Conservation (phyloP, 2,329 filamentous ascomycete genomes). For the Magnaporthiopsis incrustans region DNA sequence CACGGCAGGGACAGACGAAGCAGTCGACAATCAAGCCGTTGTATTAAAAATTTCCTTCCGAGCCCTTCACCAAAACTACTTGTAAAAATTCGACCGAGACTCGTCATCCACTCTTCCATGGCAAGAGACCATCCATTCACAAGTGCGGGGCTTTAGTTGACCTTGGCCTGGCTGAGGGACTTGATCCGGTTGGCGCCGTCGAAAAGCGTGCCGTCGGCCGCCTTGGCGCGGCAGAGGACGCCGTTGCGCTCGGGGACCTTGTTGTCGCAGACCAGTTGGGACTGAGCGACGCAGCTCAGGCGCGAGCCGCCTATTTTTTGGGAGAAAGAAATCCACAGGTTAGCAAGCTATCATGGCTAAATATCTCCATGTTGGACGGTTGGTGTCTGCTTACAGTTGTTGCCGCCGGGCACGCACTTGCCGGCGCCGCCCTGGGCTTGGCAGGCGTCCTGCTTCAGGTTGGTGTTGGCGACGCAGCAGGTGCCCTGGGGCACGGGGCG, state of each 20-base stretch:
- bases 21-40: not conserved
- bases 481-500: not conserved
- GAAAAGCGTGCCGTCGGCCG: not conserved
- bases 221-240: conserved; percentile 5
- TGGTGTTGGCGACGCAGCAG: conserved; percentile 4
- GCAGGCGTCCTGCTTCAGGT: conserved; percentile 2
- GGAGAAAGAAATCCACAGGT: not conserved
- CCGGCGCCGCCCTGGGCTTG: not conserved
- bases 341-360: too few species aligned
- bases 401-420: conserved; percentile 7
- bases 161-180: not conserved
- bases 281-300: not conserved
- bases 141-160: not conserved
- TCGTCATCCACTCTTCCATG: not conserved
- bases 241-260: not conserved
- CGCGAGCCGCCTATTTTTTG: not conserved
- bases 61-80: not conserved
- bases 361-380: too few species aligned
- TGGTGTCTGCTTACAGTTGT: not conserved
- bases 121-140: not conserved
- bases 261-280: conserved; percentile 1
- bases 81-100: not conserved
- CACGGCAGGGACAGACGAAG: not conserved
- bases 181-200: not conserved
- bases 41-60: not conserved